Conservation (phyloP, 192 early-diverging fungal species). For the Podila clonocystis region DNA sequence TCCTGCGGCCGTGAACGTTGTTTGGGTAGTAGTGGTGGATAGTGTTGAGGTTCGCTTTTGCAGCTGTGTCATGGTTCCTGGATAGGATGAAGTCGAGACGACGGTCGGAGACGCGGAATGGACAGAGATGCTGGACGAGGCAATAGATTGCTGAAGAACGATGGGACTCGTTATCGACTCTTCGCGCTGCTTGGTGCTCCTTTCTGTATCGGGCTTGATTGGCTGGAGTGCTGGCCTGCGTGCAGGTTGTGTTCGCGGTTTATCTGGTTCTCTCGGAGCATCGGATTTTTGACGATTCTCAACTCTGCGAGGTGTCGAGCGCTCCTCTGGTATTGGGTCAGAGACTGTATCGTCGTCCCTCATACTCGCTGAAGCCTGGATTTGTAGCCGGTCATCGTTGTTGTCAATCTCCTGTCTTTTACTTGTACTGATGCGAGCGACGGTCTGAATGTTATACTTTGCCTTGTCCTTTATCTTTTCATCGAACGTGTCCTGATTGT, state of each 20-base stretch:
- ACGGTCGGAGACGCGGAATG: background rate
- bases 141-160: background rate
- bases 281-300: no score
- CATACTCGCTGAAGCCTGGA: no score
- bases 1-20: background rate
- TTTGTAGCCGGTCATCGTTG: background rate
- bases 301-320: no score
- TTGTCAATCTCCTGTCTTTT: background rate
- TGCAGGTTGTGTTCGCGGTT: no score
- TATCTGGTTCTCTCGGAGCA: no score
- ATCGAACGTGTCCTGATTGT: background rate
- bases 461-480: background rate
- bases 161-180: slow-evolving; percentile 1
- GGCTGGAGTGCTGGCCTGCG: no score
- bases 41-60: background rate
- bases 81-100: background rate
- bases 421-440: background rate
- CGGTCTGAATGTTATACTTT: background rate
- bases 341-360: no score
- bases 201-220: background rate
- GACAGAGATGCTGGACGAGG: background rate
- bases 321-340: no score
- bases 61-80: background rate
- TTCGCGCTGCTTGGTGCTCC: background rate
- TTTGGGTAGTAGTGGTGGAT: background rate